Evolutionary conservation across 257 asterid genomes (phyloP).

Genomic region (Buddleja alternifolia): DNA sequence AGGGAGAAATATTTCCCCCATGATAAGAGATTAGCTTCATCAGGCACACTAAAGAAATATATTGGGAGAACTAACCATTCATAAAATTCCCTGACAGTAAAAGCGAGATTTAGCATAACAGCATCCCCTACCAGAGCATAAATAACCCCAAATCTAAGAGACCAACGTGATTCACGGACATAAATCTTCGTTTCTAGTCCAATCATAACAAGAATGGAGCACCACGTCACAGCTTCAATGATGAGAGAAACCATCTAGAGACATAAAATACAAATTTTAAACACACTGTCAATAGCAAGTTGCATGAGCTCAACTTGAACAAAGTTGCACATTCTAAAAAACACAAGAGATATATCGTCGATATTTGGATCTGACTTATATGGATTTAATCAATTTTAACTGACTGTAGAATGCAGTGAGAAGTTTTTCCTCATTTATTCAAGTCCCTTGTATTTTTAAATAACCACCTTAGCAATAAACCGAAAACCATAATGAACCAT

Average conservation of each 20-base stretch:
- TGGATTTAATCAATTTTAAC: not conserved
- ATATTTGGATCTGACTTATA: slow-evolving; percentile 3
- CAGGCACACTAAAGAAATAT: slow-evolving; percentile 8
- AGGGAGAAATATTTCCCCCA: not conserved
- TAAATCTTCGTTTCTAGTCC: slow-evolving; percentile 71
- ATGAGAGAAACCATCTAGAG: slow-evolving; percentile 58
- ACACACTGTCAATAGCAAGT: slow-evolving; percentile 7
- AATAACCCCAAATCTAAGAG: slow-evolving; percentile 77
- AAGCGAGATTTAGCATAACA: slow-evolving; percentile 72
- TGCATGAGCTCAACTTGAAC: slow-evolving; percentile 12
- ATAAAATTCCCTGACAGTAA: slow-evolving; percentile 61
- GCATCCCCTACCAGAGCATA: slow-evolving; percentile 84
- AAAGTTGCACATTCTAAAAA: slow-evolving; percentile 2
- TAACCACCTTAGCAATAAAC: not conserved
- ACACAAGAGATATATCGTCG: slow-evolving; percentile 6
- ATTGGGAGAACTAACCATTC: slow-evolving; percentile 58
- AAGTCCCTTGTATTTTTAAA: not conserved
- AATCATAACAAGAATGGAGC: slow-evolving; percentile 78
- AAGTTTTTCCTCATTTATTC: not conserved
- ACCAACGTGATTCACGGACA: slow-evolving; percentile 83
- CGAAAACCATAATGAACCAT: not conserved
- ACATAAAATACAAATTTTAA: slow-evolving; percentile 10
- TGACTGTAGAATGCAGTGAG: not conserved
- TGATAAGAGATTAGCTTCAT: slow-evolving; percentile 1
- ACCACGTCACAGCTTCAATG: slow-evolving; percentile 85